Evolutionary conservation across 75 land plant genomes (phyloP), one percentile per base, ranked within the genome.

Genomic region (Cupressus sempervirens): DNA sequence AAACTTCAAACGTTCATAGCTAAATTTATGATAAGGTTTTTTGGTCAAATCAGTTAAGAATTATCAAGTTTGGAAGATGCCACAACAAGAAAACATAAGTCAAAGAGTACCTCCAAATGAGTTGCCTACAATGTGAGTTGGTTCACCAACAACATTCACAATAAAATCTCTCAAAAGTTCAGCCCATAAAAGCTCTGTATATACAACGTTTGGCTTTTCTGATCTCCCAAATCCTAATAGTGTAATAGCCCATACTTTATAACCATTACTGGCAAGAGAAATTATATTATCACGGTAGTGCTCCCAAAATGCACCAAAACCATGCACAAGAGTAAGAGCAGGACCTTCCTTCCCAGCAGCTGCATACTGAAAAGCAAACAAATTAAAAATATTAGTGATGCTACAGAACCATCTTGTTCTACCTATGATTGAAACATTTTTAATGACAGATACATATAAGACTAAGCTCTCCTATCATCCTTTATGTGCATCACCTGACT

Each of bases 271-370:
- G 76, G 98, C 95, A 72, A 94, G 88, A 50, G 76, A 86, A 52
- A 86, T 38, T 76, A 97, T 86, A 87, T 97, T 97, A 82, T 92
- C 94, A 15, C 98, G 93, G 80, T 92, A 97, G 84, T 97, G 99
- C 87, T 95, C 95, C 89, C 97, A 87, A 84, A 94, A 95, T 41
- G 96, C 99, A 76, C 99, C 99, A 88, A 97, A 97, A 30, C 99
- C 99, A 89, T 97, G 99, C 20, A 96, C 94, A 52, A 97, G 90
- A 46, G 93, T 92, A 65, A 92, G 84, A 40, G 96, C 89, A 70
- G 96, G 97, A 82, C 99, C 99, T 86, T 89, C 90, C 74, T 86
- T 11, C 14, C 99, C 98, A 80, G 76, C 85, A 70, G 87, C 90
- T 82, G 94, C 89, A 72, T 95, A 96, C 99, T 97, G 90, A 76